These are phyloP conservation scores for Zygosaccharomyces pseudobailii DNA, from an alignment of 1,139 yeast species.

Conservation along the genomic window DNA sequence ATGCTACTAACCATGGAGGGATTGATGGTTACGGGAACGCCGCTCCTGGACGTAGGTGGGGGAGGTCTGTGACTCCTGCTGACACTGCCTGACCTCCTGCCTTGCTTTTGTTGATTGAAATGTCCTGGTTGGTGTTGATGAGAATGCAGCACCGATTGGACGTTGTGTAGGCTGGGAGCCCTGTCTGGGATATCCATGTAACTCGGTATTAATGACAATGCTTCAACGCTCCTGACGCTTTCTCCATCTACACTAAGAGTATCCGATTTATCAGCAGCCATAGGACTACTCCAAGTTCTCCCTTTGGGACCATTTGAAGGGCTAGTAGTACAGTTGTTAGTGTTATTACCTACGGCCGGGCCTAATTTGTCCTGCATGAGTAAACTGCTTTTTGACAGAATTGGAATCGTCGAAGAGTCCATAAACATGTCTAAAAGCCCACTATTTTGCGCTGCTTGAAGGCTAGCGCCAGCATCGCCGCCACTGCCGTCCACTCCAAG, in stretches of 20 bases:
- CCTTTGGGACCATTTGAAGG: not conserved
- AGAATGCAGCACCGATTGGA: not conserved
- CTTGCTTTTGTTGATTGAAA: slow-evolving; percentile 13
- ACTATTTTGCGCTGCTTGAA: slow-evolving; percentile 18
- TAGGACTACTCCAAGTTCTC: slow-evolving; percentile 3
- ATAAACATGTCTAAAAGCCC: slow-evolving; percentile 41
- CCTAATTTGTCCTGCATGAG: slow-evolving; percentile 18
- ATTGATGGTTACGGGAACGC: slow-evolving; percentile 13
- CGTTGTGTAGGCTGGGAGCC: slow-evolving; percentile 6
- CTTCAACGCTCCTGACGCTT: slow-evolving; percentile 35
- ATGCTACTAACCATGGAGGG: slow-evolving; percentile 16
- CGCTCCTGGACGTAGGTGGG: slow-evolving; percentile 3
- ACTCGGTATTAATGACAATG: slow-evolving; percentile 37
- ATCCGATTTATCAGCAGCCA: slow-evolving; percentile 12
- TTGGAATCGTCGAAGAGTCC: slow-evolving; percentile 26
- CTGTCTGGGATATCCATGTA: slow-evolving; percentile 36
- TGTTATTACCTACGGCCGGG: slow-evolving; percentile 3
- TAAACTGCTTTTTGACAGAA: slow-evolving; percentile 20
- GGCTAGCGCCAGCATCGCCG: not conserved
- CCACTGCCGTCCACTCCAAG: not conserved
- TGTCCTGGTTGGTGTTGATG: slow-evolving; percentile 2
- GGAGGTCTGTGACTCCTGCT: slow-evolving; percentile 24
- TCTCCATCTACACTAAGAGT: slow-evolving; percentile 19
- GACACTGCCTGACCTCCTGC: slow-evolving; percentile 24
- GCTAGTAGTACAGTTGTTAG: not conserved